phyloP scores from a whole-genome alignment of 805 yeast genomes.

The Candida quercuum region DNA sequence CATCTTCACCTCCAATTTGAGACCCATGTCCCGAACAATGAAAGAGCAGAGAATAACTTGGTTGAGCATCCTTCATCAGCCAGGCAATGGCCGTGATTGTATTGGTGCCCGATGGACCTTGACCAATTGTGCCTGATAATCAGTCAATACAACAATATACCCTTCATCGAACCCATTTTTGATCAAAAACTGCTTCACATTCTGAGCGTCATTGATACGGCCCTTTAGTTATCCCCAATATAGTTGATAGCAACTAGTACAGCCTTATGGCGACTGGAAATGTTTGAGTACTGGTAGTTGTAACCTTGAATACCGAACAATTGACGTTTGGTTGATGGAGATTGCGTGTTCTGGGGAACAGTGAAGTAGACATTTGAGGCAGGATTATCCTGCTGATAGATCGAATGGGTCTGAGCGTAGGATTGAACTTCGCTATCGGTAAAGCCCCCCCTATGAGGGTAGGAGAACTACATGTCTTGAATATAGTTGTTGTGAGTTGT shows the following conservation, averaged over 20 bases:
- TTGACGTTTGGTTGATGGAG: conserved; percentile 16
- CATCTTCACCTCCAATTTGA: conserved; percentile 58
- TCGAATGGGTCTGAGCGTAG: conserved; percentile 13
- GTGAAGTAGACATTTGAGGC: conserved; percentile 4
- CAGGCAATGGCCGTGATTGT: conserved; percentile 77
- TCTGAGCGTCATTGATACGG: conserved; percentile 71
- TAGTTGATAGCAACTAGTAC: conserved; percentile 76
- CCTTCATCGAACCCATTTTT: conserved; percentile 43
- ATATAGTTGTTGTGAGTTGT: too few species aligned
- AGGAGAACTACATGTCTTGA: conserved; percentile 11
- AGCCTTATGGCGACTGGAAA: conserved; percentile 72
- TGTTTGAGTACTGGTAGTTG: conserved; percentile 57
- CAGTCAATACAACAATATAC: conserved; percentile 57
- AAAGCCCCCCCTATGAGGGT: conserved; percentile 9
- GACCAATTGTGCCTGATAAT: conserved; percentile 43
- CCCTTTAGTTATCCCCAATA: conserved; percentile 63
- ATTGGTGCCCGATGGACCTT: conserved; percentile 51
- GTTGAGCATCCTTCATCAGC: conserved; percentile 67
- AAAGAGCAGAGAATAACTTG: conserved; percentile 75
- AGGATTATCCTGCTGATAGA: conserved; percentile 7
- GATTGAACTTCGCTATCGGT: conserved; percentile 10
- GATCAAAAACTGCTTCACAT: conserved; percentile 38
- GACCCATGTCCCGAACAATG: conserved; percentile 91
- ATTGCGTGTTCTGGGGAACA: conserved; percentile 1
- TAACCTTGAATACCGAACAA: conserved; percentile 15